A percentile compares a stretch with the other conserved stretches of the same genome.
These are phyloP conservation scores for Globomyces sp. DNA, from an alignment of 371 early-diverging fungal species.

Conservation along the genomic window DNA sequence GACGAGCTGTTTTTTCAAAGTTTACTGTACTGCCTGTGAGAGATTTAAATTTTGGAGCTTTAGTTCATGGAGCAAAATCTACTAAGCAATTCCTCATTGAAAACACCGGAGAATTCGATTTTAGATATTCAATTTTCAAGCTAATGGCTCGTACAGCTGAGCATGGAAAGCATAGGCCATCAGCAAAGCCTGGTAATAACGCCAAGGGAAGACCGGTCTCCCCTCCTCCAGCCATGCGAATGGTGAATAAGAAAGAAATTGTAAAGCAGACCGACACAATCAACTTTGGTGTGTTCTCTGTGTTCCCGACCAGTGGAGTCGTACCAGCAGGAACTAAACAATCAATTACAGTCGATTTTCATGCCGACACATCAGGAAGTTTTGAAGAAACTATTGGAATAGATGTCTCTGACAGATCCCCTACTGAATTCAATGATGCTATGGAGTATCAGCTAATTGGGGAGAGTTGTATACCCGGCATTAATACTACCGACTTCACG, in stretches of 20 bases:
- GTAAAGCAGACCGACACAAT: slow-evolving; percentile 49
- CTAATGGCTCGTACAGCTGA: slow-evolving; percentile 22
- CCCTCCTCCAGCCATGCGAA: slow-evolving; percentile 37
- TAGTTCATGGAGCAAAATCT: slow-evolving; percentile 51
- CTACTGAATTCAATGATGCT: slow-evolving; percentile 42
- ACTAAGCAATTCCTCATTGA: slow-evolving; percentile 52
- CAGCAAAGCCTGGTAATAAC: slow-evolving; percentile 30
- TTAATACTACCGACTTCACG: slow-evolving; percentile 51
- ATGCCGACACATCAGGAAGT: slow-evolving; percentile 49
- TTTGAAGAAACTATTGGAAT: slow-evolving; percentile 57
- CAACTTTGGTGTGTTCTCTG: slow-evolving; percentile 54
- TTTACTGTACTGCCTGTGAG: slow-evolving; percentile 49
- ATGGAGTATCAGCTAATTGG: slow-evolving; percentile 54
- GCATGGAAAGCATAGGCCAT: slow-evolving; percentile 27
- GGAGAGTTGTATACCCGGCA: slow-evolving; percentile 57
- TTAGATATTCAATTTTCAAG: slow-evolving; percentile 52
- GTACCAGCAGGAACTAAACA: slow-evolving; percentile 50
- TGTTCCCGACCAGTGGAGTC: slow-evolving; percentile 51
- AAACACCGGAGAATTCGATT: slow-evolving; percentile 61
- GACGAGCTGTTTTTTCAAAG: slow-evolving; percentile 52
- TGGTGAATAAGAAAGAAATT: slow-evolving; percentile 37
- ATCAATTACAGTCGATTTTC: slow-evolving; percentile 57
- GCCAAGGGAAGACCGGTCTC: slow-evolving; percentile 32
- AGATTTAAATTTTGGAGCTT: slow-evolving; percentile 59
- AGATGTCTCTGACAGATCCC: slow-evolving; percentile 53